Evolutionary conservation across 2,329 filamentous ascomycete genomes (phyloP).

Genomic region (Bipolaris victoriae): DNA sequence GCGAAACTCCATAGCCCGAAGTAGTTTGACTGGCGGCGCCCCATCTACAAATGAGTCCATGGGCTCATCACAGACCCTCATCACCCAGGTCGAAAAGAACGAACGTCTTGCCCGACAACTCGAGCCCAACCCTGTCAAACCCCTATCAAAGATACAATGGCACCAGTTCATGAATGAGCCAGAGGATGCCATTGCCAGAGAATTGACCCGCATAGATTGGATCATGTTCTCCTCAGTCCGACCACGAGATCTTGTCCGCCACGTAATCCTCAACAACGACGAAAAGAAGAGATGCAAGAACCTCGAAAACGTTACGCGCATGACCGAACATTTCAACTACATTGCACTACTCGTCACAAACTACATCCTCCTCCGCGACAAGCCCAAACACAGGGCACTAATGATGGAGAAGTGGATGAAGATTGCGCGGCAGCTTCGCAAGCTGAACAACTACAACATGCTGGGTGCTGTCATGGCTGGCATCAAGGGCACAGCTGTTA

Average conservation of each 20-base stretch:
- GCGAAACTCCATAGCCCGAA: constrained; percentile 39
- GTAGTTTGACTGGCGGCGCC: constrained; percentile 35
- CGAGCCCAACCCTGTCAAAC: constrained; percentile 70
- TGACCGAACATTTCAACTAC: constrained; percentile 81
- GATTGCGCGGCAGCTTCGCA: constrained; percentile 80
- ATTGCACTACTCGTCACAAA: constrained; percentile 63
- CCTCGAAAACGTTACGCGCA: constrained; percentile 86
- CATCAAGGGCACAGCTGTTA: constrained; percentile 85
- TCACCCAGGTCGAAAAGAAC: constrained; percentile 76
- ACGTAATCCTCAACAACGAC: constrained; percentile 76
- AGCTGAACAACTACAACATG: constrained; percentile 96
- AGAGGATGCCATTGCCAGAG: constrained; percentile 84
- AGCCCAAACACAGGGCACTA: constrained; percentile 89
- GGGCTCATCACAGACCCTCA: constrained; percentile 56
- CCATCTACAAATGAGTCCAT: constrained; percentile 33
- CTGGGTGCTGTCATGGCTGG: constrained; percentile 93
- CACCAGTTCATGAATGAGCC: constrained; percentile 86
- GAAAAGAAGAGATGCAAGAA: constrained; percentile 77
- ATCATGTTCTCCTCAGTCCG: constrained; percentile 96
- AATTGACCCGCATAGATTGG: constrained; percentile 96
- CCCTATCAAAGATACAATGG: constrained; percentile 85
- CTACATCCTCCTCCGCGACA: constrained; percentile 78
- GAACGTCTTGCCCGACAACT: constrained; percentile 77
- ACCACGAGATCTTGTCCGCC: constrained; percentile 88
- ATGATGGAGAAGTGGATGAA: constrained; percentile 97